Conservation (phyloP, 1,284 basidiomycete genomes). For the Vanrija pseudolonga region DNA sequence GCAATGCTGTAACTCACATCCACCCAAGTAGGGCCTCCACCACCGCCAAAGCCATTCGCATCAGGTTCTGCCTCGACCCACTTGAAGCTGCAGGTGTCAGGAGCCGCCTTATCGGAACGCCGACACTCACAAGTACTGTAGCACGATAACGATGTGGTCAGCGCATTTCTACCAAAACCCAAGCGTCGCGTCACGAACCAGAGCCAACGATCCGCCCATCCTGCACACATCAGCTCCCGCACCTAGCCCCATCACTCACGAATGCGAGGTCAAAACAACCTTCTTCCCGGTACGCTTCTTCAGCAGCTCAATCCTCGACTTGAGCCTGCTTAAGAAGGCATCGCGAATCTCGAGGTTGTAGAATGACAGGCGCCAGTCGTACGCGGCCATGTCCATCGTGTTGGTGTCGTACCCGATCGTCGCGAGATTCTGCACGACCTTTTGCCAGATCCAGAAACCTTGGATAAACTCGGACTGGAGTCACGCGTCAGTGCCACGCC, state of each 20-base stretch:
- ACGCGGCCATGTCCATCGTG: conserved; percentile 79
- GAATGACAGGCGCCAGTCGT: conserved; percentile 88
- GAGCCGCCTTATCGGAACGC: conserved; percentile 32
- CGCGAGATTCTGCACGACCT: conserved; percentile 88
- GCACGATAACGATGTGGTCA: conserved; percentile 1
- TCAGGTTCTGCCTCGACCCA: conserved; percentile 80
- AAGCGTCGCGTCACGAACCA: conserved; percentile 25
- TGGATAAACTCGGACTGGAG: conserved; percentile 73
- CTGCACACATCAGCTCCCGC: conserved; percentile 44
- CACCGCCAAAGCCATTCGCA: conserved; percentile 60
- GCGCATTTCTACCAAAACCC: neutral
- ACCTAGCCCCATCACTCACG: conserved; percentile 36
- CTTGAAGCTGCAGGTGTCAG: conserved; percentile 63
- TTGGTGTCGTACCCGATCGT: conserved; percentile 88
- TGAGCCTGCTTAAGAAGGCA: conserved; percentile 85
- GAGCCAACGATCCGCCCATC: conserved; percentile 71
- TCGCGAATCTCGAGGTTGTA: conserved; percentile 88
- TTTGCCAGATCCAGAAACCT: conserved; percentile 96
- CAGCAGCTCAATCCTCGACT: conserved; percentile 78
- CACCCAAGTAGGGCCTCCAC: conserved; percentile 85
- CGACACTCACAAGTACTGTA: conserved; percentile 44
- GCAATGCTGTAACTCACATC: conserved; percentile 57
- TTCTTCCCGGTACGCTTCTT: conserved; percentile 70
- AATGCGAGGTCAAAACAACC: conserved; percentile 79
- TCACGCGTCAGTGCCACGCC: too few relatives aligned